A percentile compares a stretch with the other conserved stretches of the same genome.
These are phyloP conservation scores for Aspergillus glaucus DNA, from an alignment of 2,329 filamentous ascomycete genomes.

Conservation along the genomic window DNA sequence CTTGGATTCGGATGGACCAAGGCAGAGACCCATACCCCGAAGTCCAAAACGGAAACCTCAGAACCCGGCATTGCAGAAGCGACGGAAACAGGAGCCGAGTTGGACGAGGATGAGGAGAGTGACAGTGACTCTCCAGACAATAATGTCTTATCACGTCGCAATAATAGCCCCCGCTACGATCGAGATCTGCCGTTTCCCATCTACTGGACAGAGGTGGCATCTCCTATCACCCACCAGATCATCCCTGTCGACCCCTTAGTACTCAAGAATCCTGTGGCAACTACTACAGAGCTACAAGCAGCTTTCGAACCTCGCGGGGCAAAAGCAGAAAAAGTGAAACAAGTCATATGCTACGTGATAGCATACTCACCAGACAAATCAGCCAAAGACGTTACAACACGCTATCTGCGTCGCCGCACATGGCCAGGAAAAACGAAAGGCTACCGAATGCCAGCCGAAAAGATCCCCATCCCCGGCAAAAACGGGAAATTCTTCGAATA, in stretches of 20 bases:
- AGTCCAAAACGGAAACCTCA: slow-evolving; percentile 11
- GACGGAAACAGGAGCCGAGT: slow-evolving; percentile 12
- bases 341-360: slow-evolving; percentile 84
- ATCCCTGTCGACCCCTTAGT: slow-evolving; percentile 73
- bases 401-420: slow-evolving; percentile 75
- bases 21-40: slow-evolving; percentile 64
- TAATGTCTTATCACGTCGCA: slow-evolving; percentile 17
- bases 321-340: slow-evolving; percentile 77
- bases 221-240: slow-evolving; percentile 71
- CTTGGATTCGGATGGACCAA: slow-evolving; percentile 89
- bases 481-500: slow-evolving; percentile 71
- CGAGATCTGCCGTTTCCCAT: slow-evolving; percentile 74
- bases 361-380: slow-evolving; percentile 78
- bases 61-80: slow-evolving; percentile 2
- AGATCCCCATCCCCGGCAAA: slow-evolving; percentile 70
- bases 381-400: slow-evolving; percentile 88
- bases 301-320: slow-evolving; percentile 75
- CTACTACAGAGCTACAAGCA: slow-evolving; percentile 64
- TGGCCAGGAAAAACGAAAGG: slow-evolving; percentile 89
- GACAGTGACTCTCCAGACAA: slow-evolving; percentile 13
- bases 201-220: slow-evolving; percentile 90
- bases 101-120: slow-evolving; percentile 13
- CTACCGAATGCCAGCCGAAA: slow-evolving; percentile 68
- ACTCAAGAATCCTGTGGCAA: slow-evolving; percentile 59
- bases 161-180: slow-evolving; percentile 52